phyloP scores from a whole-genome alignment of 2,329 filamentous ascomycete species.

The Penicillium vulpinum region DNA sequence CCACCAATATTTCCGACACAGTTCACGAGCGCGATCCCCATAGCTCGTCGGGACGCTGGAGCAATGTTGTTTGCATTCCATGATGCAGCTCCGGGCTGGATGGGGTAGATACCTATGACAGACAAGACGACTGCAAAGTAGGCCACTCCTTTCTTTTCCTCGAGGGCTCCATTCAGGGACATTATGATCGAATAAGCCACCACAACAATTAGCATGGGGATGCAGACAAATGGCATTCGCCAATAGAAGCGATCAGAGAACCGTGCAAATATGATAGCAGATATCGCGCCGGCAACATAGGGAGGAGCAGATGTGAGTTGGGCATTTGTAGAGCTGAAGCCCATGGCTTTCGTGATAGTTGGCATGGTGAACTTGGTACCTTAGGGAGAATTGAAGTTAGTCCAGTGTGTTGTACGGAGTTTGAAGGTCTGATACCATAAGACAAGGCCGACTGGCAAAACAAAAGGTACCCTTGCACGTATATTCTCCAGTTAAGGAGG shows the following conservation, averaged over 20 bases:
- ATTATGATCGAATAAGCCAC: slow-evolving; percentile 24
- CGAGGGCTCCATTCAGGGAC: slow-evolving; percentile 21
- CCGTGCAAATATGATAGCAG: slow-evolving; percentile 22
- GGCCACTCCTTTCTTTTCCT: slow-evolving; percentile 19
- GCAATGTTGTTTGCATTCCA: slow-evolving; percentile 32
- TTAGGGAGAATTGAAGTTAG: slow-evolving; percentile 31
- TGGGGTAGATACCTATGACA: slow-evolving; percentile 28
- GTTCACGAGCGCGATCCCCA: slow-evolving; percentile 24
- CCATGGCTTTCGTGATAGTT: slow-evolving; percentile 41
- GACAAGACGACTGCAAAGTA: slow-evolving; percentile 28
- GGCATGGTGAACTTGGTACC: slow-evolving; percentile 40
- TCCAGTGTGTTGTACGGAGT: slow-evolving; percentile 6
- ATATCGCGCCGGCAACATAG: slow-evolving; percentile 28
- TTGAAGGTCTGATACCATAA: slow-evolving; percentile 20
- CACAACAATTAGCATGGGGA: slow-evolving; percentile 15
- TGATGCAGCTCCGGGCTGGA: slow-evolving; percentile 25
- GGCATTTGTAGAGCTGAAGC: slow-evolving; percentile 36
- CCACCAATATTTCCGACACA: slow-evolving; percentile 27
- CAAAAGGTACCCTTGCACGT: slow-evolving; percentile 34
- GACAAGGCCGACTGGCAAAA: slow-evolving; percentile 22
- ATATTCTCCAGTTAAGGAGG: slow-evolving; percentile 42
- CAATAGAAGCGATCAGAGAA: slow-evolving; percentile 28
- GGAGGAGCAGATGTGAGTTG: slow-evolving; percentile 33
- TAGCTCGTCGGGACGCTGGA: slow-evolving; percentile 22
- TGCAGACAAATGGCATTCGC: slow-evolving; percentile 27